These are phyloP conservation scores for Hygrocybe punicea DNA, from an alignment of 768 basidiomycete genomes.

Conservation along the genomic window DNA sequence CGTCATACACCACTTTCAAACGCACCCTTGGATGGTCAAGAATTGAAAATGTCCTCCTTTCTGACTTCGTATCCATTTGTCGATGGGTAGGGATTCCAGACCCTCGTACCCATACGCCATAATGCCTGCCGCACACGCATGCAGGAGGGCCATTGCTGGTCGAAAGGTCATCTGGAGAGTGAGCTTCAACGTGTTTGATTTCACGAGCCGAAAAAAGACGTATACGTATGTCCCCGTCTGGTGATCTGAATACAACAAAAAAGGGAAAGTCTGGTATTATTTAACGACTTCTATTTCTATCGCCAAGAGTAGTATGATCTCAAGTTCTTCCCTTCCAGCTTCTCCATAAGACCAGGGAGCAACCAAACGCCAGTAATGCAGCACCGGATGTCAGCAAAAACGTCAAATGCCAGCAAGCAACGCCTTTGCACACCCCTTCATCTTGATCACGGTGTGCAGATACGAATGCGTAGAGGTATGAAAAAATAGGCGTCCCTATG, in stretches of 20 bases:
- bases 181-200: not conserved
- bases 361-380: constrained; percentile 43
- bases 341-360: constrained; percentile 54
- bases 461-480: constrained; percentile 74
- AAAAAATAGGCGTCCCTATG: constrained; percentile 69
- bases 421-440: constrained; percentile 53
- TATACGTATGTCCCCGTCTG: too few relatives aligned
- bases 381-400: constrained; percentile 51
- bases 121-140: constrained; percentile 28
- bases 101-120: constrained; percentile 40
- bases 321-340: constrained; percentile 59
- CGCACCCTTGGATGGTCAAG: constrained; percentile 75
- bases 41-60: constrained; percentile 69
- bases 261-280: too few relatives aligned
- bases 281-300: too few relatives aligned
- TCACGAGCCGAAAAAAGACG: not conserved
- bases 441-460: constrained; percentile 47
- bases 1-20: not conserved
- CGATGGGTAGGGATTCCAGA: constrained; percentile 25
- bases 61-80: constrained; percentile 38
- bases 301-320: not conserved
- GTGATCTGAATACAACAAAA: not conserved
- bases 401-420: constrained; percentile 62
- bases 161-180: constrained; percentile 1
- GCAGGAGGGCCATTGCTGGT: constrained; percentile 21